Conservation (phyloP, 2,329 filamentous ascomycete genomes). For the Colletotrichum sp. region DNA sequence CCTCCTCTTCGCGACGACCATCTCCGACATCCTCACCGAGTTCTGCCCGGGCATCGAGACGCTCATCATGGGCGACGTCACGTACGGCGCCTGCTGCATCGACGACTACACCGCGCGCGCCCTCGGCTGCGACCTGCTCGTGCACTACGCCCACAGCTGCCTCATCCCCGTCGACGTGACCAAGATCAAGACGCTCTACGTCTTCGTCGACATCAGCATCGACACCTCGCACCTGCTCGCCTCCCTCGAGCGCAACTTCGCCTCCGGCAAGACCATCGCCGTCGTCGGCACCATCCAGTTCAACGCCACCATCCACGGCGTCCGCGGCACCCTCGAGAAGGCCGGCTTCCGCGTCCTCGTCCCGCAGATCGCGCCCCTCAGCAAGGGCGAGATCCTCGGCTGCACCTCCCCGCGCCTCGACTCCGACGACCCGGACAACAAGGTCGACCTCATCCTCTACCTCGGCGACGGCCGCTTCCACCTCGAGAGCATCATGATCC, state of each 20-base stretch:
- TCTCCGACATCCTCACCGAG: slow-evolving; percentile 93
- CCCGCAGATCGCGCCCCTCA: slow-evolving; percentile 90
- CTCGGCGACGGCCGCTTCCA: slow-evolving; percentile 94
- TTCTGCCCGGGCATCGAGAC: slow-evolving; percentile 94
- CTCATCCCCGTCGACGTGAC: slow-evolving; percentile 96
- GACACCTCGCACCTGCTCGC: slow-evolving; percentile 87
- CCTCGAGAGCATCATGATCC: slow-evolving; percentile 98
- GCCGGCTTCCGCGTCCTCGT: slow-evolving; percentile 87
- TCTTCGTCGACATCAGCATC: slow-evolving; percentile 98
- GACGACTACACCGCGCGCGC: slow-evolving; percentile 97
- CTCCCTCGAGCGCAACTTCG: slow-evolving; percentile 88
- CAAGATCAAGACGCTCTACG: slow-evolving; percentile 95
- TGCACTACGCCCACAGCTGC: slow-evolving; percentile 97
- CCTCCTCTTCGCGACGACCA: slow-evolving; percentile 93
- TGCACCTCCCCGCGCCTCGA: slow-evolving; percentile 84
- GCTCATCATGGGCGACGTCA: slow-evolving; percentile 98
- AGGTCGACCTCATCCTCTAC: slow-evolving; percentile 82
- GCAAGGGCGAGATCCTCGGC: slow-evolving; percentile 95
- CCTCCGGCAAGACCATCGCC: slow-evolving; percentile 83
- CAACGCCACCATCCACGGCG: slow-evolving; percentile 93
- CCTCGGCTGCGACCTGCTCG: slow-evolving; percentile 89
- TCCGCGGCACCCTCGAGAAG: slow-evolving; percentile 77
- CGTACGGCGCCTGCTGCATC: slow-evolving; percentile 97
- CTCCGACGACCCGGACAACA: slow-evolving; percentile 51
- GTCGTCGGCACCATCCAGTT: slow-evolving; percentile 98